Conservation (phyloP, 257 asterid genomes). For the Ophiorrhiza pumila region DNA sequence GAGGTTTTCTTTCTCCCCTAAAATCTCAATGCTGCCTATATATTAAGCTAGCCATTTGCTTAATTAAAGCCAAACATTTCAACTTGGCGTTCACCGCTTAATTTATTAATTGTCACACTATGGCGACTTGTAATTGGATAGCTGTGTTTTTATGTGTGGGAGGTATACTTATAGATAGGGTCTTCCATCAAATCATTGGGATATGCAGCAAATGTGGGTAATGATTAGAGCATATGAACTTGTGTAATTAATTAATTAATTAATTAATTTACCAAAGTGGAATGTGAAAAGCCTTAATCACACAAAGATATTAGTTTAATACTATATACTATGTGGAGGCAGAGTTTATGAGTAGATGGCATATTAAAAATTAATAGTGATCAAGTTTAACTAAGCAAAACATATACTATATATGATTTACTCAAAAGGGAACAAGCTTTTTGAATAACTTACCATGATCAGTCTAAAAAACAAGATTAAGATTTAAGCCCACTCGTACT, state of each 20-base stretch:
- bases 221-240: constrained; percentile 20
- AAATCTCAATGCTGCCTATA: too few species aligned
- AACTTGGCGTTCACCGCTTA: too few species aligned
- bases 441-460: background rate
- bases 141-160: too few species aligned
- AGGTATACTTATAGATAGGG: too few species aligned
- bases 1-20: too few species aligned
- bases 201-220: constrained; percentile 14
- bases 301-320: background rate
- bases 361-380: background rate
- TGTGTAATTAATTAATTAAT: too few species aligned
- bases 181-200: background rate
- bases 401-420: background rate
- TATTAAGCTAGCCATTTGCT: too few species aligned
- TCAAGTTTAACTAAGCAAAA: background rate
- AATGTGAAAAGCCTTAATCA: constrained; percentile 6
- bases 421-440: constrained; percentile 11
- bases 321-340: constrained; percentile 2
- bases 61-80: too few species aligned
- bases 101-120: background rate
- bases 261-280: constrained; percentile 7
- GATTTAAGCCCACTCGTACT: too few species aligned
- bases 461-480: too few species aligned
- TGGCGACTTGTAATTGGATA: background rate
- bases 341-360: constrained; percentile 11